These are phyloP conservation scores for Clitopilus passeckerianus DNA, from an alignment of 768 basidiomycete species.

Conservation along the genomic window DNA sequence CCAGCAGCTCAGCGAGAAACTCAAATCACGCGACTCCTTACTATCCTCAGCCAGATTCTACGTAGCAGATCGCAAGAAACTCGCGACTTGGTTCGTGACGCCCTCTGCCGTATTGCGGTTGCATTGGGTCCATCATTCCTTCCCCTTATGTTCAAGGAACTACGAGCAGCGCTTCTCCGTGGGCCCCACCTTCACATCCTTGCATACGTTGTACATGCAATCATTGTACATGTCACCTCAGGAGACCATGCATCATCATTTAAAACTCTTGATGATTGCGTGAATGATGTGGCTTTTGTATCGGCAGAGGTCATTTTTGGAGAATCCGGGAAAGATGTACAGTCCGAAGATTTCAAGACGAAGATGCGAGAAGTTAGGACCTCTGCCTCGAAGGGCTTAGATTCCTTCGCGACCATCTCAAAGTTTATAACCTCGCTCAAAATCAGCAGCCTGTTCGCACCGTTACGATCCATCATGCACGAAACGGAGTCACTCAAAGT, in stretches of 20 bases:
- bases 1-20: conserved; percentile 57
- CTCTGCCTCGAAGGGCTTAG: conserved; percentile 78
- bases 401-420: conserved; percentile 80
- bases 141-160: conserved; percentile 67
- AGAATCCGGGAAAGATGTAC: conserved; percentile 85
- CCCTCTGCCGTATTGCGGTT: conserved; percentile 74
- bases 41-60: conserved; percentile 82
- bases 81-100: conserved; percentile 79
- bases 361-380: conserved; percentile 89
- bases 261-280: conserved; percentile 65
- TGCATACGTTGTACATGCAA: conserved; percentile 76
- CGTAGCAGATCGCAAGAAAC: conserved; percentile 95
- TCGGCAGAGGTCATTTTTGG: conserved; percentile 92
- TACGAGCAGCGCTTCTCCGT: conserved; percentile 78
- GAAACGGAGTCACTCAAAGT: conserved; percentile 78
- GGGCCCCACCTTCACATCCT: conserved; percentile 95
- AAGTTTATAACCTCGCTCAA: conserved; percentile 71
- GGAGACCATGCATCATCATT: conserved; percentile 52
- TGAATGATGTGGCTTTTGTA: conserved; percentile 74
- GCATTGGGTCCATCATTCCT: conserved; percentile 73
- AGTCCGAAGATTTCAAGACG: conserved; percentile 88
- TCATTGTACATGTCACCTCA: conserved; percentile 77
- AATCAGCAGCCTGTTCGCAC: conserved; percentile 71
- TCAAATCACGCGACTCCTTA: conserved; percentile 75
- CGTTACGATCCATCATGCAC: conserved; percentile 79